phyloP scores from a whole-genome alignment of 768 basidiomycete genomes.

The Leccinum disarticulatum region DNA sequence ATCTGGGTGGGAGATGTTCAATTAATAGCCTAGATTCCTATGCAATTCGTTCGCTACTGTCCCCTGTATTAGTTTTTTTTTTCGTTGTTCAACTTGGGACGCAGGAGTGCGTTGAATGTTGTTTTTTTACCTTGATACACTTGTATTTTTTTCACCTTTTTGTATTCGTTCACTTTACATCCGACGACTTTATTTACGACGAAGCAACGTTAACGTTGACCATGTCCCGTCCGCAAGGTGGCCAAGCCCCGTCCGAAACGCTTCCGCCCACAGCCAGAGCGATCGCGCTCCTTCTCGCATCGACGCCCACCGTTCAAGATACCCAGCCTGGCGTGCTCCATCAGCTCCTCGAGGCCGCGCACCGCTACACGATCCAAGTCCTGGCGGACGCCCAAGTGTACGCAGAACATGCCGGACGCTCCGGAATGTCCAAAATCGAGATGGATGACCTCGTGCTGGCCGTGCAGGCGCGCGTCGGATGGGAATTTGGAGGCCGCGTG shows the following conservation, averaged over 20 bases:
- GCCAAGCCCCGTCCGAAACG: conserved; percentile 47
- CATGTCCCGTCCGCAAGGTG: conserved; percentile 43
- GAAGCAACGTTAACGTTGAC: too few species aligned
- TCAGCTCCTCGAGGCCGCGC: conserved; percentile 84
- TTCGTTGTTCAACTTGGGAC: background rate
- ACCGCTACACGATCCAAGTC: conserved; percentile 81
- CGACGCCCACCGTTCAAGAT: conserved; percentile 82
- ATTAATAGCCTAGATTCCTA: conserved; percentile 32
- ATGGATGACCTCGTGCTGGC: conserved; percentile 81
- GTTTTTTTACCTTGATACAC: conserved; percentile 4
- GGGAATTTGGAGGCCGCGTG: conserved; percentile 88
- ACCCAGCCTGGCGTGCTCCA: conserved; percentile 84
- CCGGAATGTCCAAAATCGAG: conserved; percentile 64
- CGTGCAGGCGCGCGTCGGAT: conserved; percentile 86
- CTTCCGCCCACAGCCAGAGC: conserved; percentile 84
- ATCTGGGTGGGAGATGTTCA: conserved; percentile 10
- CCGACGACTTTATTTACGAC: background rate
- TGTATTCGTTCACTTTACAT: conserved; percentile 1
- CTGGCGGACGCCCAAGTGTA: conserved; percentile 84
- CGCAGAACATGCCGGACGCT: conserved; percentile 79
- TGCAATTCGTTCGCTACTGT: conserved; percentile 18
- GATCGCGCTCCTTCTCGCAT: conserved; percentile 80
- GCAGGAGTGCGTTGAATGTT: conserved; percentile 1
- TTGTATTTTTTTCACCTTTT: conserved; percentile 17
- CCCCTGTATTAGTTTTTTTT: conserved; percentile 11